Percentiles rank a stretch among this genome's conserved stretches.
phyloP scores from a whole-genome alignment of 169 alveolate genomes.

The Cryptosporidium bovis region DNA sequence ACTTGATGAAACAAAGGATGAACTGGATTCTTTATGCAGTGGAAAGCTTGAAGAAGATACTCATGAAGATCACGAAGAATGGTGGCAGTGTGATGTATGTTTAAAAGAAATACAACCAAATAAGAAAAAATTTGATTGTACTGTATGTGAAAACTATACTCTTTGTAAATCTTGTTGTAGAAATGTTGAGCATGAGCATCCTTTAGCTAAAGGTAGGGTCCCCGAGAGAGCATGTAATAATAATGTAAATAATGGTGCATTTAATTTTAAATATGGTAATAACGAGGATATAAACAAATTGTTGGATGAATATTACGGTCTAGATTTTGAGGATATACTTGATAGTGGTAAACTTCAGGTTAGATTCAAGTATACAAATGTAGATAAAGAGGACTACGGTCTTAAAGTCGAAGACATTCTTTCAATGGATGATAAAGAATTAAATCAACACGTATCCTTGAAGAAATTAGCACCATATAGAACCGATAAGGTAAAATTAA shows the following conservation, averaged over 20 bases:
- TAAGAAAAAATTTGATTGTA: slow-evolving; percentile 89
- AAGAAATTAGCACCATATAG: slow-evolving; percentile 82
- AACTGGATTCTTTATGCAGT: slow-evolving; percentile 14
- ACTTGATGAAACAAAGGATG: slow-evolving; percentile 71
- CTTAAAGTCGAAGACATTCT: slow-evolving; percentile 82
- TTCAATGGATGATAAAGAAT: slow-evolving; percentile 80
- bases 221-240: slow-evolving; percentile 5
- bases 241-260: neutral
- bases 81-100: slow-evolving; percentile 90
- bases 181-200: slow-evolving; percentile 78
- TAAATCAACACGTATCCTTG: slow-evolving; percentile 80
- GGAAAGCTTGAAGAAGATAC: slow-evolving; percentile 23
- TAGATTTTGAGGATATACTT: slow-evolving; percentile 84
- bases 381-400: slow-evolving; percentile 80
- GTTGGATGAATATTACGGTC: slow-evolving; percentile 82
- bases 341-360: slow-evolving; percentile 83
- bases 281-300: slow-evolving; percentile 54
- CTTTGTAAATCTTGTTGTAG: slow-evolving; percentile 87
- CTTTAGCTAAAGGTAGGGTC: slow-evolving; percentile 69
- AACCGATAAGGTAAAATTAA: neutral
- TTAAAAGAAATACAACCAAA: slow-evolving; percentile 86
- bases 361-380: slow-evolving; percentile 82
- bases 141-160: slow-evolving; percentile 85
- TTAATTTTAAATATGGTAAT: slow-evolving; percentile 20
- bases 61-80: slow-evolving; percentile 58